Conservation (phyloP, 2,329 filamentous ascomycete genomes). For the Metarhizium guizhouense region DNA sequence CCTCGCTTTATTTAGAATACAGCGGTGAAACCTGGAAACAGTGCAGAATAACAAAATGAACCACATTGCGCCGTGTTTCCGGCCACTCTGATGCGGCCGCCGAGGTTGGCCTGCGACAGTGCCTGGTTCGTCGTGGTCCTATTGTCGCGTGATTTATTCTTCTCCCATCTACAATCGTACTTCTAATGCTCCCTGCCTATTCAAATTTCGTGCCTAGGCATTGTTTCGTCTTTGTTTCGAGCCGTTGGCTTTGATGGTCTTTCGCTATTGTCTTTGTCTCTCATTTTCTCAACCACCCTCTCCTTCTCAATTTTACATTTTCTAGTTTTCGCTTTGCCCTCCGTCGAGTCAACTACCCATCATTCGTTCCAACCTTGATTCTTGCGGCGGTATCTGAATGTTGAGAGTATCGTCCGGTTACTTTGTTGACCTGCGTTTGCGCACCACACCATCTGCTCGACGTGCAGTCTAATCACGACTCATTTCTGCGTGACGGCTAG, state of each 20-base stretch:
- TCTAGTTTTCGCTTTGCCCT: not conserved
- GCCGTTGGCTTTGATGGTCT: not conserved
- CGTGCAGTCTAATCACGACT: not conserved
- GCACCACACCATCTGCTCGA: not conserved
- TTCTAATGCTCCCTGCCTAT: not conserved
- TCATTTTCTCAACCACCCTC: not conserved
- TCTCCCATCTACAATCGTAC: not conserved
- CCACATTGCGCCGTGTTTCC: not conserved
- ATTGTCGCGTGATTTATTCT: constrained; percentile 8
- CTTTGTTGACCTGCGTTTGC: not conserved
- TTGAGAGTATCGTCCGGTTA: not conserved
- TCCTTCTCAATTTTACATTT: not conserved
- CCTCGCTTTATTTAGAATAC: not conserved
- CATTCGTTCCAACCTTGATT: not conserved
- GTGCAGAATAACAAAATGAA: not conserved
- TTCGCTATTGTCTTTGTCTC: constrained; percentile 1
- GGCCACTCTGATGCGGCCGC: not conserved
- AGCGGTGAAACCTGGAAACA: not conserved
- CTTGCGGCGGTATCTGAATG: not conserved
- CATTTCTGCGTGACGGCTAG: no score
- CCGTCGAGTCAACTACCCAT: not conserved
- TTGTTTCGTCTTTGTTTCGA: not conserved
- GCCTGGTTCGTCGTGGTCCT: not conserved
- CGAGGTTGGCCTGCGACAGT: not conserved
- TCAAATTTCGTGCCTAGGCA: not conserved